phyloP scores from a whole-genome alignment of 2,329 filamentous ascomycete genomes.

The Pyricularia grisea region DNA sequence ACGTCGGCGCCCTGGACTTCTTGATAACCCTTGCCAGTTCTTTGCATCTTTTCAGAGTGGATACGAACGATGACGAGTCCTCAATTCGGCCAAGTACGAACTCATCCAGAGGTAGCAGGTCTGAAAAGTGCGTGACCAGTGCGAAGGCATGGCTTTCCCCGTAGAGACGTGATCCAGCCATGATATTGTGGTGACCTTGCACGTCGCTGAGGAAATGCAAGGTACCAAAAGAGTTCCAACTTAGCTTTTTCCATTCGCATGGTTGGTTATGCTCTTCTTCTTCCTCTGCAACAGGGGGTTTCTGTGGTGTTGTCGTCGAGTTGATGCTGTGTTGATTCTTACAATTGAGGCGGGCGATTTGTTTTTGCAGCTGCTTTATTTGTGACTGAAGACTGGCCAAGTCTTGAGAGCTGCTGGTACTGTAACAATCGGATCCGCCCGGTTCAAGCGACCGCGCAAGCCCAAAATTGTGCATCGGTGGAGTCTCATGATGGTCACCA shows the following conservation, averaged over 20 bases:
- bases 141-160: background rate
- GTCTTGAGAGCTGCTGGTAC: background rate
- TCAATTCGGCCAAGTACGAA: background rate
- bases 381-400: background rate
- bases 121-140: background rate
- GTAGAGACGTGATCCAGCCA: background rate
- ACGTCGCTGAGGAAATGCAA: background rate
- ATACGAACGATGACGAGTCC: background rate
- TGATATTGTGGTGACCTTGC: background rate
- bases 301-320: background rate
- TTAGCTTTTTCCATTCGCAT: background rate
- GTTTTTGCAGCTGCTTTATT: background rate
- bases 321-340: background rate
- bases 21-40: slow-evolving; percentile 41
- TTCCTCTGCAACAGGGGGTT: background rate
- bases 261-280: too few species aligned
- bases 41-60: slow-evolving; percentile 38
- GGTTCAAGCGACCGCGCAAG: background rate
- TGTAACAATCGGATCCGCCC: background rate
- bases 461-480: background rate
- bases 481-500: background rate
- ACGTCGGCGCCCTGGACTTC: slow-evolving; percentile 31
- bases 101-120: background rate
- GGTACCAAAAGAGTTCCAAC: background rate
- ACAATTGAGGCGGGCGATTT: background rate